These are phyloP conservation scores for Cutaneotrichosporon curvatum DNA, from an alignment of 1,284 basidiomycete genomes.

Conservation along the genomic window DNA sequence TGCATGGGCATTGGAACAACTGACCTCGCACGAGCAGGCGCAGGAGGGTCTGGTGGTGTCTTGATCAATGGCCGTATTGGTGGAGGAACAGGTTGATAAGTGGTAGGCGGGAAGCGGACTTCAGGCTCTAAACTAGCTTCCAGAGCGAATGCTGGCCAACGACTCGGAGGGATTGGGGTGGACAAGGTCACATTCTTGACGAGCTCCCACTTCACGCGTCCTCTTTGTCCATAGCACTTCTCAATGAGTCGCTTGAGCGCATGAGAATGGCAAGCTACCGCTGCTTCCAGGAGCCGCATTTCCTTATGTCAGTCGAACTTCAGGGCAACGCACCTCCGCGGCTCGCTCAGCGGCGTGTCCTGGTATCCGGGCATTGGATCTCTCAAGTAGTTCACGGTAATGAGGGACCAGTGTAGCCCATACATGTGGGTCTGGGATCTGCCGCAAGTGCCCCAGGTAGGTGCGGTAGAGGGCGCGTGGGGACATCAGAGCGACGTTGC, in stretches of 20 bases:
- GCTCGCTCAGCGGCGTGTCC: background rate
- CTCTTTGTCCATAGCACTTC: constrained; percentile 1
- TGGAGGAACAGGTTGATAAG: constrained; percentile 5
- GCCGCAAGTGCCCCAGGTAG: constrained; percentile 27
- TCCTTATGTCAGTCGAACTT: background rate
- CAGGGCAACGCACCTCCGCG: background rate
- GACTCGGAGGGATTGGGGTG: background rate
- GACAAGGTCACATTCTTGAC: constrained; percentile 17
- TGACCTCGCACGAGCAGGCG: background rate
- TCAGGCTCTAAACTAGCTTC: background rate
- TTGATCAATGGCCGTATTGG: constrained; percentile 1
- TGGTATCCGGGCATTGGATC: background rate
- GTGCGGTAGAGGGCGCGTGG: constrained; percentile 25
- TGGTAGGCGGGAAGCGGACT: constrained; percentile 7
- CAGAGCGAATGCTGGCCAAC: constrained; percentile 1
- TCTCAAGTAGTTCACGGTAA: constrained; percentile 9
- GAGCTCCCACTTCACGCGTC: constrained; percentile 8
- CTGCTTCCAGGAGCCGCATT: constrained; percentile 19
- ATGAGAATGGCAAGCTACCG: constrained; percentile 36
- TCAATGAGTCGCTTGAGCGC: constrained; percentile 24
- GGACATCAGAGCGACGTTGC: background rate
- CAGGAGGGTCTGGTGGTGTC: background rate
- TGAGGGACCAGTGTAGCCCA: constrained; percentile 27
- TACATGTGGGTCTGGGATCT: constrained; percentile 36
- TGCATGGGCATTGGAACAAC: background rate